phyloP scores from a whole-genome alignment of 345 rosid species.

The Luvunga scandens region DNA sequence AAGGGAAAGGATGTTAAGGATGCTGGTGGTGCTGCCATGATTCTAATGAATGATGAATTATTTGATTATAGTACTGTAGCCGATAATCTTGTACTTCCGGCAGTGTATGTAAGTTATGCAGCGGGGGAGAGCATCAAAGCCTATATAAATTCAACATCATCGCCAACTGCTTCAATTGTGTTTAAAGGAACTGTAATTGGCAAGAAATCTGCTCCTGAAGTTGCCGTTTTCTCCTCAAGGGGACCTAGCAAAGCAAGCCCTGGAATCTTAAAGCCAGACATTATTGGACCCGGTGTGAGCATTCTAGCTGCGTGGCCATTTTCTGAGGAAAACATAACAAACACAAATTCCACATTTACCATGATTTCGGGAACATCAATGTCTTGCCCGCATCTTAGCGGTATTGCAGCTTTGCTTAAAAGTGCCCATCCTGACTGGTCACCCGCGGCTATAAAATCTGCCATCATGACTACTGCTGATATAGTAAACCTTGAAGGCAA shows the following conservation, averaged over 20 bases:
- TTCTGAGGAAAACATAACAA: not conserved
- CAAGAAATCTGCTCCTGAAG: not conserved
- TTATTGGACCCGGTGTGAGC: not conserved
- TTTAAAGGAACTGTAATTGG: not conserved
- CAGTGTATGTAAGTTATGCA: not conserved
- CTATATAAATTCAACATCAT: not conserved
- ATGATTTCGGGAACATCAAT: not conserved
- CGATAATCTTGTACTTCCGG: not conserved
- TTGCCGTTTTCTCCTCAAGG: not conserved
- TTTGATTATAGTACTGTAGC: too few relatives aligned
- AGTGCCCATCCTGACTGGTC: not conserved
- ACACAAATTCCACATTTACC: too few relatives aligned
- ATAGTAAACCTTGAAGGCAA: not conserved
- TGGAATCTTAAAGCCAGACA: not conserved
- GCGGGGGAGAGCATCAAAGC: not conserved
- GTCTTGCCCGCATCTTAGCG: not conserved
- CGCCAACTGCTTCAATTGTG: not conserved
- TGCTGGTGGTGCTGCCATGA: not conserved
- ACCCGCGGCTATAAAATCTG: not conserved
- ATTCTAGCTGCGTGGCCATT: not conserved
- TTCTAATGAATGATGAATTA: not conserved
- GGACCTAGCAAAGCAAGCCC: not conserved
- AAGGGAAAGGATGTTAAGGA: not conserved
- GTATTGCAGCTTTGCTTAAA: not conserved
- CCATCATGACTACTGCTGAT: not conserved